Conservation (phyloP, 768 basidiomycete genomes). For the Tricholoma hemisulphureum region DNA sequence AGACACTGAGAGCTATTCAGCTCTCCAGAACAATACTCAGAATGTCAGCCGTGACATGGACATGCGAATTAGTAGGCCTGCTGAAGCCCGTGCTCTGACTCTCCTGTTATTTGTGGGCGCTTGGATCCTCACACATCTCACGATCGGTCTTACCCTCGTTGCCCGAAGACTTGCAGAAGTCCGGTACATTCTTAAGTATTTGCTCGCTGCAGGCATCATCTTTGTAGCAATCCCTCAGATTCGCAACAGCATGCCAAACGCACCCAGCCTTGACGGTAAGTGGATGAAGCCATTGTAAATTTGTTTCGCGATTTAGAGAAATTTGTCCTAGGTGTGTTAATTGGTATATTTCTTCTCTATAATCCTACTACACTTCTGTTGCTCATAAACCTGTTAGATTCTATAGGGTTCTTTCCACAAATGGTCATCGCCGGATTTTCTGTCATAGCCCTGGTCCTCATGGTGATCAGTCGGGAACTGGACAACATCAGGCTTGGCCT, state of each 20-base stretch:
- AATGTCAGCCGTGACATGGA: constrained; percentile 43
- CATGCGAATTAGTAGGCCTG: constrained; percentile 44
- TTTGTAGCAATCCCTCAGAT: constrained; percentile 49
- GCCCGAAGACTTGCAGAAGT: constrained; percentile 34
- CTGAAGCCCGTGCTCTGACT: constrained; percentile 42
- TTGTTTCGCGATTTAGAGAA: neutral
- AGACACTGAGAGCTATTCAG: constrained; percentile 39
- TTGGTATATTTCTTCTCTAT: constrained; percentile 33
- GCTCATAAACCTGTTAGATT: constrained; percentile 34
- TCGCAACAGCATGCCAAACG: constrained; percentile 56
- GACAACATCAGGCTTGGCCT: constrained; percentile 18
- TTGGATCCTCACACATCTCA: constrained; percentile 57
- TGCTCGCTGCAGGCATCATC: constrained; percentile 40
- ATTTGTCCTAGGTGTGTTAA: constrained; percentile 39
- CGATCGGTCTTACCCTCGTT: constrained; percentile 44
- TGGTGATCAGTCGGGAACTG: constrained; percentile 42
- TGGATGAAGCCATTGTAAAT: neutral
- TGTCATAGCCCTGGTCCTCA: constrained; percentile 40
- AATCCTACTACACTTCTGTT: neutral
- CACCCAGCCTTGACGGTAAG: constrained; percentile 48
- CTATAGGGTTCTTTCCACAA: constrained; percentile 59
- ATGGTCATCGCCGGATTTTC: constrained; percentile 48
- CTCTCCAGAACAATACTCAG: constrained; percentile 20
- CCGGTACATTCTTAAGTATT: constrained; percentile 34
- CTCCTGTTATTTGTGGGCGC: constrained; percentile 45